These are phyloP conservation scores for Starmerella apicola DNA, from an alignment of 805 yeast species.

Conservation along the genomic window DNA sequence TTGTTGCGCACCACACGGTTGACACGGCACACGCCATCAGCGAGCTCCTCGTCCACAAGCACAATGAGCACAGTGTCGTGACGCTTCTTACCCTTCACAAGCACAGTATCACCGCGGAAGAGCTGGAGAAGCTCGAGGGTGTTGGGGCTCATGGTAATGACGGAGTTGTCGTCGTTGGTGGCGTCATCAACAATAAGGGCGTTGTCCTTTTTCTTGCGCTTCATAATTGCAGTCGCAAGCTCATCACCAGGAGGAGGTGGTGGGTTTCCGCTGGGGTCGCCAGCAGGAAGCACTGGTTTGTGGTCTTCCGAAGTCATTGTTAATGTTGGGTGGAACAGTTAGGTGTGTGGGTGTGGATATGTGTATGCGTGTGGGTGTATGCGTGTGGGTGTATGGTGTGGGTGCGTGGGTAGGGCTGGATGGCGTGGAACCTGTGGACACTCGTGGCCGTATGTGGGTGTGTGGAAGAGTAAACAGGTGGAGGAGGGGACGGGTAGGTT, in stretches of 20 bases:
- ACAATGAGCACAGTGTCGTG: constrained; percentile 95
- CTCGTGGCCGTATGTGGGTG: too few species aligned
- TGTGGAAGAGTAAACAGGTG: too few species aligned
- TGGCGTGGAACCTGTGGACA: too few species aligned
- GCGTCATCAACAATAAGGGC: constrained; percentile 95
- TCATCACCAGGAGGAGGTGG: constrained; percentile 36
- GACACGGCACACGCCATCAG: constrained; percentile 85
- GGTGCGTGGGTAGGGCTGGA: background rate
- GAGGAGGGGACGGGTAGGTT: too few species aligned
- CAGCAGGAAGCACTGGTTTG: constrained; percentile 33
- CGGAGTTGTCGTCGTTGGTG: constrained; percentile 87
- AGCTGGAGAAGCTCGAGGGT: constrained; percentile 91
- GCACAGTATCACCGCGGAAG: constrained; percentile 95
- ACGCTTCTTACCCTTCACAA: constrained; percentile 96
- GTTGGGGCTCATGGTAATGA: constrained; percentile 84
- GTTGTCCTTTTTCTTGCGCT: constrained; percentile 96
- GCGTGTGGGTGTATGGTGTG: background rate
- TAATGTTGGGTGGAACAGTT: background rate
- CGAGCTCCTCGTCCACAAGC: constrained; percentile 90
- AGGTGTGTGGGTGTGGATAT: constrained; percentile 1
- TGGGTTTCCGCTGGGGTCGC: constrained; percentile 15
- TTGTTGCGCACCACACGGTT: constrained; percentile 95
- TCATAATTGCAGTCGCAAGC: constrained; percentile 93
- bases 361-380: background rate
- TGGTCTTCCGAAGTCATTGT: constrained; percentile 22